Evolutionary conservation across 179 eudicot genomes (phyloP).

Genomic region (Spergularia azorica): DNA sequence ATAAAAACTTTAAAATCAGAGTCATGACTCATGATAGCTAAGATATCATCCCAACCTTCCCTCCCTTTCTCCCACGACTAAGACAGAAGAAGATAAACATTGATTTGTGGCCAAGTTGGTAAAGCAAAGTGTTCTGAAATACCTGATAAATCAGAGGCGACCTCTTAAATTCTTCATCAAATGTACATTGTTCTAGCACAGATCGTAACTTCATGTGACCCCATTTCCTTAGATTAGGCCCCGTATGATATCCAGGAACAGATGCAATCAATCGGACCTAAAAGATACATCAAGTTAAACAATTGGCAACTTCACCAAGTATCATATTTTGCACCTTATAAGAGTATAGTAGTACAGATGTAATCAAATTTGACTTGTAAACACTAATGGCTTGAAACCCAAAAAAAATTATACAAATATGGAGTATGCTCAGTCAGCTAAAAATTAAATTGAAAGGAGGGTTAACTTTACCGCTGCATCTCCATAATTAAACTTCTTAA

Average conservation of each 20-base stretch:
- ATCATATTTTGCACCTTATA: background rate
- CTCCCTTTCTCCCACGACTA: too few species aligned
- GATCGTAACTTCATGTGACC: slow-evolving; percentile 95
- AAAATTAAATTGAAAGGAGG: slow-evolving; percentile 7
- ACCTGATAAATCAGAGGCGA: slow-evolving; percentile 97
- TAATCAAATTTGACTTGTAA: background rate
- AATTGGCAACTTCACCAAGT: background rate
- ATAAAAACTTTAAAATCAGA: background rate
- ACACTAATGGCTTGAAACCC: background rate
- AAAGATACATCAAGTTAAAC: background rate
- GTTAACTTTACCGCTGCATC: slow-evolving; percentile 58
- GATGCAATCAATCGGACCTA: slow-evolving; percentile 95
- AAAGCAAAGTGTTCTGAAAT: background rate
- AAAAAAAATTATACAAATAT: background rate
- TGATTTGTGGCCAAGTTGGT: background rate
- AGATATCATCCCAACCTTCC: background rate
- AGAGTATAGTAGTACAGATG: background rate
- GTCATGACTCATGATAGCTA: background rate
- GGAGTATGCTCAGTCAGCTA: slow-evolving; percentile 7
- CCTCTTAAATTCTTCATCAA: slow-evolving; percentile 68
- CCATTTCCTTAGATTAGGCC: slow-evolving; percentile 82
- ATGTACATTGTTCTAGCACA: slow-evolving; percentile 69
- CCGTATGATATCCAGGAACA: slow-evolving; percentile 94
- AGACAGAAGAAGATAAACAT: background rate
- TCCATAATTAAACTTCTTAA: slow-evolving; percentile 84